phyloP scores from a whole-genome alignment of 805 yeast genomes.

The Ogataea nakhonphanomensis region DNA sequence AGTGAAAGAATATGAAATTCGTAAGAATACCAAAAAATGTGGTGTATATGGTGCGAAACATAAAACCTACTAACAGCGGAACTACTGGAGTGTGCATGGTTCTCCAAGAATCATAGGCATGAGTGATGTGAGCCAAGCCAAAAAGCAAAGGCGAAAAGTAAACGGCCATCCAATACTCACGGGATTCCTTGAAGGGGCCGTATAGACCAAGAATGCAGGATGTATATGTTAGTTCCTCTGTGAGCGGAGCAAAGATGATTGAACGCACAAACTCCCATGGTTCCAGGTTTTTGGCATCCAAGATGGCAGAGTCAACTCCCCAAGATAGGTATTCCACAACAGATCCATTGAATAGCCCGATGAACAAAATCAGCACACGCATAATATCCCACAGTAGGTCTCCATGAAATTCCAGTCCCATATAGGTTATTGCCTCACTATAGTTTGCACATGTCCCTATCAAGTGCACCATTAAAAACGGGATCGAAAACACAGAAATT shows the following conservation, averaged over 20 bases:
- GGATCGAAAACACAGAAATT: conserved; percentile 31
- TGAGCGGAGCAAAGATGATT: conserved; percentile 65
- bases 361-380: conserved; percentile 31
- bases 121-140: conserved; percentile 79
- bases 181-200: conserved; percentile 23
- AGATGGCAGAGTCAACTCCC: conserved; percentile 10
- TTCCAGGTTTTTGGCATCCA: conserved; percentile 3
- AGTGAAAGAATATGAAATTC: conserved; percentile 49
- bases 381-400: conserved; percentile 18
- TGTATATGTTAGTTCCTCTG: conserved; percentile 75
- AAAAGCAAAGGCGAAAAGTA: conserved; percentile 58
- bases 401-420: conserved; percentile 17
- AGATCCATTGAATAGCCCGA: conserved; percentile 48
- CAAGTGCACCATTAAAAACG: conserved; percentile 27
- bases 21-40: conserved; percentile 69
- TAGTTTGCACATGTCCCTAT: conserved; percentile 13
- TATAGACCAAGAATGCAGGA: conserved; percentile 37
- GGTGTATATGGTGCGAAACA: conserved; percentile 63
- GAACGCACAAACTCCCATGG: conserved; percentile 48
- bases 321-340: conserved; percentile 34
- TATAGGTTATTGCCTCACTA: conserved; percentile 3
- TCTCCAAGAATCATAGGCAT: conserved; percentile 49
- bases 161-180: conserved; percentile 22
- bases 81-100: conserved; percentile 26
- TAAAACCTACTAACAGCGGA: conserved; percentile 32